phyloP scores from a whole-genome alignment of 495 filamentous ascomycete species.

The Immersiella caudata region DNA sequence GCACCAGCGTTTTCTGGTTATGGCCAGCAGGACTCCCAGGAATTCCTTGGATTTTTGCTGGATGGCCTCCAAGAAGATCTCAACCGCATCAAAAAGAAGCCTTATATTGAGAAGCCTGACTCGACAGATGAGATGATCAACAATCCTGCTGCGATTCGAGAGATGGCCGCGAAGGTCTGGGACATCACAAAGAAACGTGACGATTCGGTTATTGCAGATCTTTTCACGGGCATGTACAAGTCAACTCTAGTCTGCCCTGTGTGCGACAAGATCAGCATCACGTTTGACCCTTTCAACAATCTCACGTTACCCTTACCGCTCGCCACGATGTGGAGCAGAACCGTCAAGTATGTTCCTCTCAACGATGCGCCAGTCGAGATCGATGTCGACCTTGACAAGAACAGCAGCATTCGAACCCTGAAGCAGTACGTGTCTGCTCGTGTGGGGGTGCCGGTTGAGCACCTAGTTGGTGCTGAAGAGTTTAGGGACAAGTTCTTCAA shows the following conservation, averaged over 20 bases:
- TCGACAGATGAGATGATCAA: constrained; percentile 96
- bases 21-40: constrained; percentile 95
- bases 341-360: constrained; percentile 74
- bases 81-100: constrained; percentile 91
- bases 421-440: constrained; percentile 76
- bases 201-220: constrained; percentile 89
- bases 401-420: constrained; percentile 68
- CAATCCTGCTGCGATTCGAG: constrained; percentile 71
- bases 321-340: constrained; percentile 72
- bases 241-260: constrained; percentile 89
- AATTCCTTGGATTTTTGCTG: constrained; percentile 94
- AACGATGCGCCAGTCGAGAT: constrained; percentile 66
- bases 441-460: constrained; percentile 59
- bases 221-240: constrained; percentile 98
- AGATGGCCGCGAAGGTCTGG: constrained; percentile 86
- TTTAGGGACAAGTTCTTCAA: constrained; percentile 83
- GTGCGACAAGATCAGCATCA: constrained; percentile 95
- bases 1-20: constrained; percentile 89
- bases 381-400: constrained; percentile 84
- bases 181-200: constrained; percentile 90
- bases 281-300: constrained; percentile 97
- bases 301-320: constrained; percentile 88
- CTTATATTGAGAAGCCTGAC: constrained; percentile 96
- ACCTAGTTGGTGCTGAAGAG: constrained; percentile 75
- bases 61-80: constrained; percentile 95